Evolutionary conservation across 2,329 filamentous ascomycete species (phyloP), one percentile per base, ranked within the genome.

Genomic region (Ceratocystis papillata): DNA sequence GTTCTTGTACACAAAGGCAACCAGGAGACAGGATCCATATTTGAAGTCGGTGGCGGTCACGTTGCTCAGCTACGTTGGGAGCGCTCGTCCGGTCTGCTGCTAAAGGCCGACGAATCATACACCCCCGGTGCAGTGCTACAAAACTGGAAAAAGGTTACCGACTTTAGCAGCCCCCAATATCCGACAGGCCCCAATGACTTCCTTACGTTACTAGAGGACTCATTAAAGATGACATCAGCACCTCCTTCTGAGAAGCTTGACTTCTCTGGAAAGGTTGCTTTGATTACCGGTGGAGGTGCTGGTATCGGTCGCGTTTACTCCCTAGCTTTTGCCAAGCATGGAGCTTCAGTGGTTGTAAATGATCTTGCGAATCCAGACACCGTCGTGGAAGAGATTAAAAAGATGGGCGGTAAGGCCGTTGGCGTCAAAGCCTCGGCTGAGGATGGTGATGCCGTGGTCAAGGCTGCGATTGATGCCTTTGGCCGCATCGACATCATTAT

Each of bases 1-100:
- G 86, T 88, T 67, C 81, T 99, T 63, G 88, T 89, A 55, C 92
- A 97, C 82, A 86, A 88, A 73, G 89, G 84, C 72, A 95, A 94
- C 80, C 87, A 83, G 6, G 93, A 97, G 81, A 93, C 83, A 60
- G 94, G 94, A 69, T 81, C 85, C 69, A 96, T 97, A 75, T 97
- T 92, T 76, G 94, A 97, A 79, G 89, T 89, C 70, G 94, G 94
- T 68, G 94, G 89, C 74, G 94, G 93, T 66, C 90, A 96, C 78
- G 79, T 95, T 67, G 89, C 93, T 71, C 97, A 97, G 82, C 78
- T 96, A 68, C 85, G 94, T 73, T 99, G 94, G 94, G 90, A 99
- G 82, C 88, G 94, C 70, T 87, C 94, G 65, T 87, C 85, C 75
- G 94, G 94, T 77, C 87, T 90, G 69, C 82, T 97, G 48, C 84